Evolutionary conservation across 495 filamentous ascomycete species (phyloP).

Genomic region (Daldinia grandis): DNA sequence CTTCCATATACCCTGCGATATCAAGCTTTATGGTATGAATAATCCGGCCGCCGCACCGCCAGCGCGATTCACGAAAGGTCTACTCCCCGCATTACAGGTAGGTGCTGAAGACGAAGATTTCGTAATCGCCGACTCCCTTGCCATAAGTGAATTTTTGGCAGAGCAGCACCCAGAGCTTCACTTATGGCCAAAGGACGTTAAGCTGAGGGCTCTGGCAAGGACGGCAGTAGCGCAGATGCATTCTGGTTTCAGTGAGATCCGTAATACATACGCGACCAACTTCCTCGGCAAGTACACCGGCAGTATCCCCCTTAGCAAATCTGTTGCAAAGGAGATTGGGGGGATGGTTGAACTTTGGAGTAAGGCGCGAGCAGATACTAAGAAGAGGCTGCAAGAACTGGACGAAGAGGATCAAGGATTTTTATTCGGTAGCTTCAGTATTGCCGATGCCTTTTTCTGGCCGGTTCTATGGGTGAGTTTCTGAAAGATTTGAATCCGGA

Average conservation of each 20-base stretch:
- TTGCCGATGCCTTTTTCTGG: conserved; percentile 55
- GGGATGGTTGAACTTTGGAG: conserved; percentile 51
- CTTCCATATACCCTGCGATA: conserved; percentile 32
- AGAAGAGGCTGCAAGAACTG: conserved; percentile 45
- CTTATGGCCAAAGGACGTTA: conserved; percentile 57
- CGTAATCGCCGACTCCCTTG: conserved; percentile 59
- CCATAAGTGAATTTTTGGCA: conserved; percentile 64
- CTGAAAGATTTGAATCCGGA: neutral
- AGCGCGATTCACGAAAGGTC: conserved; percentile 9
- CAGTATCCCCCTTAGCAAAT: conserved; percentile 34
- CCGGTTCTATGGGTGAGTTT: conserved; percentile 55
- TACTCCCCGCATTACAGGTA: conserved; percentile 32
- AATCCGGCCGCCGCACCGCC: conserved; percentile 18
- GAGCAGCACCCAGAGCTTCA: conserved; percentile 53
- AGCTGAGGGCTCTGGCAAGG: conserved; percentile 59
- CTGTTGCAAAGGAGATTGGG: conserved; percentile 44
- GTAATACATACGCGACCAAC: conserved; percentile 57
- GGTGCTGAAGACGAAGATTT: conserved; percentile 29
- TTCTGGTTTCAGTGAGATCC: conserved; percentile 57
- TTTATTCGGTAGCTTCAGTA: conserved; percentile 52
- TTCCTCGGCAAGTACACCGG: conserved; percentile 52
- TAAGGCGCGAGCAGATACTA: conserved; percentile 20
- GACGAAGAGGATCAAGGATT: conserved; percentile 50
- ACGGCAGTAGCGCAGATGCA: conserved; percentile 64
- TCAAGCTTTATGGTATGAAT: conserved; percentile 23